phyloP scores from a whole-genome alignment of 768 basidiomycete genomes.

The Termitomyces sp. region DNA sequence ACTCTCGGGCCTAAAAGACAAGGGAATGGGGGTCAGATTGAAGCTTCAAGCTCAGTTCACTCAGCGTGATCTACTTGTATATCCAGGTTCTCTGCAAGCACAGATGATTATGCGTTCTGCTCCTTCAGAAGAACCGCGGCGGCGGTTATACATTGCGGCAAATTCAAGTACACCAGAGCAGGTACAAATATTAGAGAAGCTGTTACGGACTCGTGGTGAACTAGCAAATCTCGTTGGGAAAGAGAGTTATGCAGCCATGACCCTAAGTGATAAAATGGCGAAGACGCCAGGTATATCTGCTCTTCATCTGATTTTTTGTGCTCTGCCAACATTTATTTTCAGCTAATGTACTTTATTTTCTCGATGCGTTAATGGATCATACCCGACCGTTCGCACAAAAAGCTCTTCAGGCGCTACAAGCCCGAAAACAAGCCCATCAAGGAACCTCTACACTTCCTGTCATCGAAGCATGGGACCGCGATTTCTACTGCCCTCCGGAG shows the following conservation, averaged over 20 bases:
- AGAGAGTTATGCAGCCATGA: slow-evolving; percentile 82
- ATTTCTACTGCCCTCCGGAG: slow-evolving; percentile 84
- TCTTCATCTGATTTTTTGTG: background rate
- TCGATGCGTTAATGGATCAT: slow-evolving; percentile 74
- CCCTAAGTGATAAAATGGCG: slow-evolving; percentile 94
- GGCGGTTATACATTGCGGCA: slow-evolving; percentile 76
- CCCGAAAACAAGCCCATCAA: slow-evolving; percentile 73
- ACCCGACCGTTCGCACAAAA: slow-evolving; percentile 71
- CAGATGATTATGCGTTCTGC: slow-evolving; percentile 91
- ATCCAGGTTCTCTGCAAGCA: slow-evolving; percentile 85
- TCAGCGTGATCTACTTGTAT: slow-evolving; percentile 68
- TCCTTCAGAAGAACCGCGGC: slow-evolving; percentile 75
- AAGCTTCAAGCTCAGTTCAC: slow-evolving; percentile 75
- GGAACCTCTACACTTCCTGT: slow-evolving; percentile 48
- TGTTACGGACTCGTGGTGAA: slow-evolving; percentile 74
- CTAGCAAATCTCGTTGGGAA: slow-evolving; percentile 82
- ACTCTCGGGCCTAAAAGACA: slow-evolving; percentile 66
- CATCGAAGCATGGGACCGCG: slow-evolving; percentile 95
- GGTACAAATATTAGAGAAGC: slow-evolving; percentile 67
- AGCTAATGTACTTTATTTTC: slow-evolving; percentile 87
- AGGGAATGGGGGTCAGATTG: slow-evolving; percentile 69
- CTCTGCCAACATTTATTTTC: background rate
- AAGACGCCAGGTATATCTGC: slow-evolving; percentile 70
- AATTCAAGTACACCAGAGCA: slow-evolving; percentile 73
- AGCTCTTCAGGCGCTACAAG: slow-evolving; percentile 62